phyloP scores from a whole-genome alignment of 495 filamentous ascomycete genomes.

The Aspergillus cristatus region DNA sequence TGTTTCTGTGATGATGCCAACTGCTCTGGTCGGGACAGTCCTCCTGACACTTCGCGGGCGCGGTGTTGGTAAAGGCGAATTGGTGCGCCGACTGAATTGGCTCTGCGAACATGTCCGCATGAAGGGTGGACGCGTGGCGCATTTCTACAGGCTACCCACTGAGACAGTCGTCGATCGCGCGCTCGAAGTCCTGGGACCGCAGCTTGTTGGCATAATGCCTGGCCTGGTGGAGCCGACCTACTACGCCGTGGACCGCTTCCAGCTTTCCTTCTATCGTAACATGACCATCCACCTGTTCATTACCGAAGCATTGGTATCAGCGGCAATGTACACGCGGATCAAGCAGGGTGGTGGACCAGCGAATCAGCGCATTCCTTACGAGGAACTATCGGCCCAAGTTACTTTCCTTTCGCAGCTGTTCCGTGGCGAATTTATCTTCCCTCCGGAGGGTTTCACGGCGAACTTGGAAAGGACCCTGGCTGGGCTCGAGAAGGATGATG shows the following conservation, averaged over 20 bases:
- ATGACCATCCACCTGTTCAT: constrained; percentile 99
- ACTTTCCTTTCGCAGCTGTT: constrained; percentile 87
- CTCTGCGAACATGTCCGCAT: constrained; percentile 70
- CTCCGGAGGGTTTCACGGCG: constrained; percentile 65
- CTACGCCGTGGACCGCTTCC: constrained; percentile 91
- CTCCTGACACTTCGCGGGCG: constrained; percentile 84
- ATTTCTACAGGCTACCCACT: constrained; percentile 75
- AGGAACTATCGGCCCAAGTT: constrained; percentile 63
- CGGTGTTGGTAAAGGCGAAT: constrained; percentile 78
- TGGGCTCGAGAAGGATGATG: constrained; percentile 67
- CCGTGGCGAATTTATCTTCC: constrained; percentile 94
- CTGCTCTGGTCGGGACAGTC: constrained; percentile 87
- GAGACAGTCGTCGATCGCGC: constrained; percentile 79
- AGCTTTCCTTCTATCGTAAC: constrained; percentile 94
- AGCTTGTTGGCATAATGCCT: constrained; percentile 70
- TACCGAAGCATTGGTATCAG: constrained; percentile 78
- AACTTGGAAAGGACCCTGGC: constrained; percentile 74
- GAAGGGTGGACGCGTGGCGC: constrained; percentile 84
- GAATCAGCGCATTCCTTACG: constrained; percentile 68
- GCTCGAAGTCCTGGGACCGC: constrained; percentile 80
- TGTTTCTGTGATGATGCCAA: constrained; percentile 96
- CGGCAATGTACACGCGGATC: constrained; percentile 78
- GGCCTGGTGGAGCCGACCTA: constrained; percentile 81
- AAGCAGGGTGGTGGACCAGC: constrained; percentile 80
- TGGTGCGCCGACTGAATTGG: constrained; percentile 86